phyloP scores from a whole-genome alignment of 202 grass and related monocot genomes.

The Panicum virgatum region DNA sequence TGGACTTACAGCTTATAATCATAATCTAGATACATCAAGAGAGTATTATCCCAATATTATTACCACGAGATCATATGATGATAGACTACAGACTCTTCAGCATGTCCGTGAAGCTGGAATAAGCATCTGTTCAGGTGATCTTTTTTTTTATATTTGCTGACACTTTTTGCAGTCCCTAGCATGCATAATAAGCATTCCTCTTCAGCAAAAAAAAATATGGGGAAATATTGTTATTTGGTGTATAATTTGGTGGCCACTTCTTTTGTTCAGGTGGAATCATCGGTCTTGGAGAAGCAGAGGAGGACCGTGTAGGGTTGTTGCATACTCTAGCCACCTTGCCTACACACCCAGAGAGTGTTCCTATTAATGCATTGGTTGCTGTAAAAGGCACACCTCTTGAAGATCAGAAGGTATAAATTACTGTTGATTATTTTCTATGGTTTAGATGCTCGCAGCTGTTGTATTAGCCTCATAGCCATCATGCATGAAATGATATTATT shows the following conservation, averaged over 20 bases:
- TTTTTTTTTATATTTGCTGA: too few relatives aligned
- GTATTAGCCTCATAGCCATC: too few relatives aligned
- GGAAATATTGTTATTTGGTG: too few relatives aligned
- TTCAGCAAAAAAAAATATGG: too few relatives aligned
- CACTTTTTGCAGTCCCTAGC: too few relatives aligned
- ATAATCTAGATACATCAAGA: constrained; percentile 99
- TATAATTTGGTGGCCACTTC: background rate
- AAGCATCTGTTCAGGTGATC: constrained; percentile 87
- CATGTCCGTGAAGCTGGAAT: constrained; percentile 94
- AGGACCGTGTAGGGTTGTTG: constrained; percentile 91
- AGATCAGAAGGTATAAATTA: constrained; percentile 88
- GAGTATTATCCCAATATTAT: constrained; percentile 99
- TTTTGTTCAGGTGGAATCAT: constrained; percentile 79
- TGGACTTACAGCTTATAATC: constrained; percentile 98
- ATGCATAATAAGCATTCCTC: too few relatives aligned
- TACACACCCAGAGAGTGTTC: constrained; percentile 87
- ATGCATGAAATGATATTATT: too few relatives aligned
- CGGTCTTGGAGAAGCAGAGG: constrained; percentile 88
- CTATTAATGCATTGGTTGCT: constrained; percentile 90
- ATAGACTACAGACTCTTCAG: constrained; percentile 84
- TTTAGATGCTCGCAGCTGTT: too few relatives aligned
- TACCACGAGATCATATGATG: constrained; percentile 90
- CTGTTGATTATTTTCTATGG: constrained; percentile 4
- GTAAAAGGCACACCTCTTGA: constrained; percentile 96
- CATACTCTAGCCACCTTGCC: constrained; percentile 92